These are phyloP conservation scores for Leishmania martiniquensis DNA, from an alignment of 208 protist species.

Conservation along the genomic window DNA sequence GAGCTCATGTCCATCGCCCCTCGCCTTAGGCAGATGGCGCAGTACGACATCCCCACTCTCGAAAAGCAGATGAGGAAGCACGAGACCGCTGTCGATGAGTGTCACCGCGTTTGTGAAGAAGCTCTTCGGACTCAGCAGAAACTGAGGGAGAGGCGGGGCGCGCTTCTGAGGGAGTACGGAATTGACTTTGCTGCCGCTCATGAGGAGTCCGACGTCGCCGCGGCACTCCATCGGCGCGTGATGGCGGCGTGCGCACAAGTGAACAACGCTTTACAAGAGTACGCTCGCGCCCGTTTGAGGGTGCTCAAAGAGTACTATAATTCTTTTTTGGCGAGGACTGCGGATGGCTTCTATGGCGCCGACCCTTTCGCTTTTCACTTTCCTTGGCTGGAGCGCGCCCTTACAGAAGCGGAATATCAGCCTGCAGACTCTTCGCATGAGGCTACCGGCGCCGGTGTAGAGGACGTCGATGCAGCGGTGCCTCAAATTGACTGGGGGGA, in stretches of 20 bases:
- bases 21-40: slow-evolving; percentile 55
- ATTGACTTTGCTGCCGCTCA: slow-evolving; percentile 10
- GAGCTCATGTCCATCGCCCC: slow-evolving; percentile 52
- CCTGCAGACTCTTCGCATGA: background rate
- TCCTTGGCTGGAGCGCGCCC: slow-evolving; percentile 52
- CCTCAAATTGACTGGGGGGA: slow-evolving; percentile 80
- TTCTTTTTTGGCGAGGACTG: slow-evolving; percentile 24
- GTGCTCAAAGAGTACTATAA: slow-evolving; percentile 49
- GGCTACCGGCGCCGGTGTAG: background rate
- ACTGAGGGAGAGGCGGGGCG: slow-evolving; percentile 35
- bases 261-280: slow-evolving; percentile 35
- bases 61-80: slow-evolving; percentile 58
- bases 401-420: slow-evolving; percentile 26
- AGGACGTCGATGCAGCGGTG: slow-evolving; percentile 10
- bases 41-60: slow-evolving; percentile 76
- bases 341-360: slow-evolving; percentile 33
- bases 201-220: slow-evolving; percentile 27
- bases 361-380: slow-evolving; percentile 58
- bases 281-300: slow-evolving; percentile 27
- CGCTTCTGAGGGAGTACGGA: slow-evolving; percentile 46
- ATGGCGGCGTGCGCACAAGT: slow-evolving; percentile 22
- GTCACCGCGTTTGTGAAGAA: slow-evolving; percentile 62
- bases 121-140: slow-evolving; percentile 33
- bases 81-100: slow-evolving; percentile 50
- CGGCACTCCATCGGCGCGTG: slow-evolving; percentile 46